Conservation (phyloP, 495 filamentous ascomycete species). For the Trichoderma parareesei region DNA sequence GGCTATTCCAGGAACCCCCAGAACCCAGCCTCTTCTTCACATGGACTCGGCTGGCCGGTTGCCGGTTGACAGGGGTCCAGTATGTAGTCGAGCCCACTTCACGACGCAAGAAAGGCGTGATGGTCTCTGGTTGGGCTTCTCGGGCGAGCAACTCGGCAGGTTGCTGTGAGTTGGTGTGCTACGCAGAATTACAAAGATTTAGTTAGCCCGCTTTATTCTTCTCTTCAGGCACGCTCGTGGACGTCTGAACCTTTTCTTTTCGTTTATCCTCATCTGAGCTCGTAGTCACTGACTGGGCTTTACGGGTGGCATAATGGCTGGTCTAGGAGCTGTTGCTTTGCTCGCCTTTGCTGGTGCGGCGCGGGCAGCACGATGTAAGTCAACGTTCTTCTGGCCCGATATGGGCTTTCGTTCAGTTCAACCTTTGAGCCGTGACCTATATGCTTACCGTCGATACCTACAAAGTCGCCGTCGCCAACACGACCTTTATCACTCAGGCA, state of each 20-base stretch:
- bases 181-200: too few species aligned
- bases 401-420: too few species aligned
- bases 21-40: too few species aligned
- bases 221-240: not conserved
- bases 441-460: not conserved
- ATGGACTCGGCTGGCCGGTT: not conserved
- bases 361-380: constrained; percentile 2
- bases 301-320: constrained; percentile 1
- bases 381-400: not conserved
- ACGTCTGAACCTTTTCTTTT: not conserved
- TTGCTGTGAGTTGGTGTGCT: not conserved
- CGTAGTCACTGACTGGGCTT: too few species aligned
- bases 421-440: not conserved
- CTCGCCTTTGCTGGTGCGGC: not conserved
- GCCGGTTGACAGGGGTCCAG: not conserved
- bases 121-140: not conserved
- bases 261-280: not conserved
- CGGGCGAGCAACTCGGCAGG: not conserved
- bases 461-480: not conserved
- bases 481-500: too few species aligned
- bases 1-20: too few species aligned
- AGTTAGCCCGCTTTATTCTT: not conserved
- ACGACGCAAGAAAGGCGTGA: not conserved
- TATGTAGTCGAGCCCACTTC: too few species aligned
- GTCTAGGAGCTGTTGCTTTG: constrained; percentile 2